Evolutionary conservation across 2,329 filamentous ascomycete species (phyloP), one percentile per base, ranked within the genome.

Genomic region (Botrytis cinerea): DNA sequence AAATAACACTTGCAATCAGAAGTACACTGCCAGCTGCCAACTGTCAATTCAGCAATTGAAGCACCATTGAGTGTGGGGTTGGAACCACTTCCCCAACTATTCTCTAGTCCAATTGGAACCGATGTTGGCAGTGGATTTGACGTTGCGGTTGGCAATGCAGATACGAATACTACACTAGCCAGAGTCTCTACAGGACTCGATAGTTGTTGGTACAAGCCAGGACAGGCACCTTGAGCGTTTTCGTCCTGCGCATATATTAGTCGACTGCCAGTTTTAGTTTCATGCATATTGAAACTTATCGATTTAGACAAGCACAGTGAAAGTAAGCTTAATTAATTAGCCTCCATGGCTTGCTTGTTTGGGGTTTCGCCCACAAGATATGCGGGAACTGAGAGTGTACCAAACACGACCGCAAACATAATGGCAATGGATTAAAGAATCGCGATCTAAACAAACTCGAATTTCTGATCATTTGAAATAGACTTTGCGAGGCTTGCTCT

Each of bases 341-440:
- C 40, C 18, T 16, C 43, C 10, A 5, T 64, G 12, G 62, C 35
- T 64, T 64, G n/a, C 20, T 25, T 25, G 22, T 46, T 64, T 46
- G 62, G 43, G 43, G 62, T 35, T 64, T 64, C 43, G 5, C 43
- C 62, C 28, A 64, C 28, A 20, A 46, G 43, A 64, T 64, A 64
- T 38, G 45, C 63, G 9, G n/a, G 32, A n/a, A 67, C 32, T 40
- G 22, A 51, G 25, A 51, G n/a, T 3, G 32, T 40, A 6, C 32
- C 45, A 38, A 67, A 54, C 12, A 40, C 32, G 4, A 54, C 63
- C n/a, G 45, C 25, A 22, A 51, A 66, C 25, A 38, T 38, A 18
- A 51, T 40, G 46, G 45, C 12, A 9, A 67, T 67, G 63, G 22
- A 51, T 38, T 40, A 22, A 18, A 38, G 38, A 9, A 38, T 6